Evolutionary conservation across 176 grass and related monocot species (phyloP).

Genomic region (Eremochloa ophiuroides): DNA sequence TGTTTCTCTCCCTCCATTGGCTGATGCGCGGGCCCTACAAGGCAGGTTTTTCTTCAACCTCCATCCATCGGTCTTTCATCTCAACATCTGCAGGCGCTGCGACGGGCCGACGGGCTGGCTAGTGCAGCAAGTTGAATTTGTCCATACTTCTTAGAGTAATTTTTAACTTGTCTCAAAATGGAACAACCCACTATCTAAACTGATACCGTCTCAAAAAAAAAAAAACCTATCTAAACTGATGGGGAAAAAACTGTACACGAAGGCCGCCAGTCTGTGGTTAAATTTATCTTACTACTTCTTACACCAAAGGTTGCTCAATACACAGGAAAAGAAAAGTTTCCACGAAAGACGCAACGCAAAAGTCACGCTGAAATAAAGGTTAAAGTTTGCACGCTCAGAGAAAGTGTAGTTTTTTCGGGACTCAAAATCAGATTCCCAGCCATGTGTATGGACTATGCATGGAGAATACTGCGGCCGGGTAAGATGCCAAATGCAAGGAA

Average conservation of each 20-base stretch:
- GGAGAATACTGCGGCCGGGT: conserved; percentile 17
- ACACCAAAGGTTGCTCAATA: conserved; percentile 13
- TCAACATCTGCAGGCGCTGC: no score
- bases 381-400: conserved; percentile 32
- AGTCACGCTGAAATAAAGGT: conserved; percentile 15
- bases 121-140: no score
- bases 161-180: no score
- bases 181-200: no score
- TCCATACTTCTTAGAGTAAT: no score
- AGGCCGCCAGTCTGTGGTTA: neutral
- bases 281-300: neutral
- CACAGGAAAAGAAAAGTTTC: conserved; percentile 18
- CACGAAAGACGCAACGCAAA: conserved; percentile 40
- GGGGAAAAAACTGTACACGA: neutral
- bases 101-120: no score
- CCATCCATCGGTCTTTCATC: no score
- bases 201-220: no score
- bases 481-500: conserved; percentile 30
- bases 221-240: no score
- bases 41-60: no score
- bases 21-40: no score
- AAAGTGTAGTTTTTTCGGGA: conserved; percentile 36
- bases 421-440: conserved; percentile 41
- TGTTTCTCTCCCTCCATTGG: no score
- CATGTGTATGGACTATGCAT: conserved; percentile 12